Evolutionary conservation across 1,284 basidiomycete genomes (phyloP).

Genomic region (Fomitiporia mediterranea): DNA sequence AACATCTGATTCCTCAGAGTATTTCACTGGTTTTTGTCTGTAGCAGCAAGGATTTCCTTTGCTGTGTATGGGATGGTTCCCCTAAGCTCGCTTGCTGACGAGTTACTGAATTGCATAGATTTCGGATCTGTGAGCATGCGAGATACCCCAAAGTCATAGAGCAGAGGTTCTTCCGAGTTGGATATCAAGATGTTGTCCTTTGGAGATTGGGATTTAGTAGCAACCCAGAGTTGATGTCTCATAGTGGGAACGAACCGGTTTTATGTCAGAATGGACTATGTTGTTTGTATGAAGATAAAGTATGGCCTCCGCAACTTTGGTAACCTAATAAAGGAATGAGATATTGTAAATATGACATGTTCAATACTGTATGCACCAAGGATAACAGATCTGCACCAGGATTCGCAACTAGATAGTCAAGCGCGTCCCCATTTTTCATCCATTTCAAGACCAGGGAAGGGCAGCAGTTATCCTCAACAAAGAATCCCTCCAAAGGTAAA

Average conservation of each 20-base stretch:
- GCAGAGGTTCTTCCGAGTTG: not conserved
- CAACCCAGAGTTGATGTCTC: not conserved
- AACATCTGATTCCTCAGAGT: not conserved
- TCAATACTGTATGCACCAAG: no score
- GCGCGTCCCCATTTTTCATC: not conserved
- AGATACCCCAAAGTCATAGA: constrained; percentile 11
- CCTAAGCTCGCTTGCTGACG: not conserved
- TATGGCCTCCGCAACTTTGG: constrained; percentile 1
- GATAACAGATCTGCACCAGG: not conserved
- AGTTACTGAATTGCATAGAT: not conserved
- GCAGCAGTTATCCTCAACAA: not conserved
- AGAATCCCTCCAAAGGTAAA: not conserved
- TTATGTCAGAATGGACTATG: constrained; percentile 11
- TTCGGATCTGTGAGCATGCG: not conserved
- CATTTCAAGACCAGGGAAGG: not conserved
- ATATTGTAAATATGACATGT: no score
- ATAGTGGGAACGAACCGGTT: not conserved
- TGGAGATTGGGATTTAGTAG: not conserved
- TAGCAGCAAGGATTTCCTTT: not conserved
- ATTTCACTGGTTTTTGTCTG: no score
- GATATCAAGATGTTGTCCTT: constrained; percentile 13
- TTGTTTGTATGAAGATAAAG: constrained; percentile 1
- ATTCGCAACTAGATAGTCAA: not conserved
- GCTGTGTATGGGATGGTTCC: constrained; percentile 3
- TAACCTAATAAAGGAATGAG: not conserved